These are phyloP conservation scores for Phtheirospermum japonicum DNA, from an alignment of 257 asterid genomes.

Conservation along the genomic window DNA sequence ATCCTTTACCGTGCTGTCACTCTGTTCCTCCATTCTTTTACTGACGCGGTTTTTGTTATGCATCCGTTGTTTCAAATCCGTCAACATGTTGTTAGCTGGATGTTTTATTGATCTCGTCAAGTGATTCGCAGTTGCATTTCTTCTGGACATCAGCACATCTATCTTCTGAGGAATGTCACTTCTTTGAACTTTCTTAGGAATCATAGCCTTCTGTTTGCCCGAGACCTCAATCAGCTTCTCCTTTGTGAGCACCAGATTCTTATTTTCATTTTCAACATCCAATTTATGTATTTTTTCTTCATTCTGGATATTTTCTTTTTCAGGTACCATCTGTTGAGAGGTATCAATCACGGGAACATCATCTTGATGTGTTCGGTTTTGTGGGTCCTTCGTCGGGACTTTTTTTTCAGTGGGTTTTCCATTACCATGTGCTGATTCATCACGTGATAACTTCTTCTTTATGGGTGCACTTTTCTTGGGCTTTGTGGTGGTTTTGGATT, in stretches of 20 bases:
- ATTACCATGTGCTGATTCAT: constrained; percentile 33
- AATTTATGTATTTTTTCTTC: constrained; percentile 25
- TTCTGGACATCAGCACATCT: constrained; percentile 39
- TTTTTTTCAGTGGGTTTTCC: constrained; percentile 33
- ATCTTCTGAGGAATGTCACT: constrained; percentile 42
- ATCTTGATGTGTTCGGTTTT: constrained; percentile 27
- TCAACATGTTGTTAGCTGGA: constrained; percentile 36
- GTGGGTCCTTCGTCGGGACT: constrained; percentile 31
- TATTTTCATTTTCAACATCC: constrained; percentile 22
- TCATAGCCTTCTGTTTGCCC: constrained; percentile 33
- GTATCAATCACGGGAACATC: constrained; percentile 19
- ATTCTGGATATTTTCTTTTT: constrained; percentile 28
- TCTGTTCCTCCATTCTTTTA: constrained; percentile 31
- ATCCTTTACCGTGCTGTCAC: constrained; percentile 28
- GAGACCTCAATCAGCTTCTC: constrained; percentile 35
- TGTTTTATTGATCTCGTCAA: constrained; percentile 30
- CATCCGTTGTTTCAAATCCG: constrained; percentile 43
- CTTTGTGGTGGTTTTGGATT: constrained; percentile 39
- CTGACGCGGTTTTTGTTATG: constrained; percentile 32
- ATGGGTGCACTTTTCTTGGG: constrained; percentile 32
- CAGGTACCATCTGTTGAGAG: constrained; percentile 16
- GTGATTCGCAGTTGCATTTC: constrained; percentile 30
- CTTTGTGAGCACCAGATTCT: constrained; percentile 14
- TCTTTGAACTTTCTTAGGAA: constrained; percentile 33
- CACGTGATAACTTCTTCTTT: constrained; percentile 41